Evolutionary conservation across 2,329 filamentous ascomycete genomes (phyloP).

Genomic region (Verticillium alfalfae): DNA sequence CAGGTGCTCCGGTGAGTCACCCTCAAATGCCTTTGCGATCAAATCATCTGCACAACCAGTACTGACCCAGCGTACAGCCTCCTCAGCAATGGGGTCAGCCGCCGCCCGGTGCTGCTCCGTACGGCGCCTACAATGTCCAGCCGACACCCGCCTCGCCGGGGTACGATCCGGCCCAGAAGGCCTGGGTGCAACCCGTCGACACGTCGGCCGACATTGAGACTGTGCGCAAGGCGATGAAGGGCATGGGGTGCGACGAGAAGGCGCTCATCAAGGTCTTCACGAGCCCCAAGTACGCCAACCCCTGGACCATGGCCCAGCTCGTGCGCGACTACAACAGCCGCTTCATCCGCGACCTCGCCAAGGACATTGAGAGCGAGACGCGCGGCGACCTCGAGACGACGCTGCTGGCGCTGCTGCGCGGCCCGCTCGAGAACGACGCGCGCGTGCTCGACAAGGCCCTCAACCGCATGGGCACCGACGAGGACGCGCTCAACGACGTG

Average conservation of each 20-base stretch:
- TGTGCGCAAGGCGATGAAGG: constrained; percentile 27
- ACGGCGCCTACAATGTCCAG: constrained; percentile 5
- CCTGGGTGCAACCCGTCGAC: constrained; percentile 17
- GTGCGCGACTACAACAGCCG: constrained; percentile 23
- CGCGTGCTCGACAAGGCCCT: constrained; percentile 21
- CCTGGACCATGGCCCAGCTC: constrained; percentile 25
- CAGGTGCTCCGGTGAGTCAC: not conserved
- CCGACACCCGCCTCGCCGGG: constrained; percentile 20
- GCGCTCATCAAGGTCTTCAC: constrained; percentile 22
- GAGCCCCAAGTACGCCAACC: constrained; percentile 21
- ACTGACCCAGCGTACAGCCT: not conserved
- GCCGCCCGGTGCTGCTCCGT: constrained; percentile 2
- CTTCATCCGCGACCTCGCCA: constrained; percentile 23
- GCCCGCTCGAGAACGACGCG: constrained; percentile 25
- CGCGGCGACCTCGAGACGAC: constrained; percentile 21
- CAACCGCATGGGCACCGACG: constrained; percentile 22
- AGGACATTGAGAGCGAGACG: constrained; percentile 27
- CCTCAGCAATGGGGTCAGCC: constrained; percentile 14
- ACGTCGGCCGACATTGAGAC: constrained; percentile 20
- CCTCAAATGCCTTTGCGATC: not conserved
- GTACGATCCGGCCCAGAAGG: constrained; percentile 21
- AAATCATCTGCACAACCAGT: not conserved
- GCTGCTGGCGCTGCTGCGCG: constrained; percentile 21
- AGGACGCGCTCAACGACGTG: constrained; percentile 26
- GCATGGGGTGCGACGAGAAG: constrained; percentile 25